These are phyloP conservation scores for Boletellus sp. DNA, from an alignment of 768 basidiomycete species.

Conservation along the genomic window DNA sequence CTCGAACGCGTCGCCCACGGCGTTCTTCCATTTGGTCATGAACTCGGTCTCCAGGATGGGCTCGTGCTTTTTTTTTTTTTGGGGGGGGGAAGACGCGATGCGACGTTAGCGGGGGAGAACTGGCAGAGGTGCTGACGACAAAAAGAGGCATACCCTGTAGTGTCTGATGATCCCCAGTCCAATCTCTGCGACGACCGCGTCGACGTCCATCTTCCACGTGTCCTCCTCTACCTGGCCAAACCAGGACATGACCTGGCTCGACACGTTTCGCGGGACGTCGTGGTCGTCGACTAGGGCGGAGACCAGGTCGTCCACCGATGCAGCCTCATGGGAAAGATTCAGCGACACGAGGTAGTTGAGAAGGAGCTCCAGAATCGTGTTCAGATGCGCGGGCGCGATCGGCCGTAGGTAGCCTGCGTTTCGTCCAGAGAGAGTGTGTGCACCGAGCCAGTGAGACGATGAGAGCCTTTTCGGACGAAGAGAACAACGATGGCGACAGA, in stretches of 20 bases:
- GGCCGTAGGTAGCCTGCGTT: conserved; percentile 65
- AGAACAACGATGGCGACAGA: conserved; percentile 19
- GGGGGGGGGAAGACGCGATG: too few species aligned
- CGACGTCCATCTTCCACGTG: conserved; percentile 64
- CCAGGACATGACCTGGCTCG: conserved; percentile 73
- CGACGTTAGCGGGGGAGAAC: not conserved
- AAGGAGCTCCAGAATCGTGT: conserved; percentile 67
- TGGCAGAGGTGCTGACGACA: not conserved
- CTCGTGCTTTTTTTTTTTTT: conserved; percentile 45
- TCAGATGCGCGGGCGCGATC: conserved; percentile 63
- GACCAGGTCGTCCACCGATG: conserved; percentile 55
- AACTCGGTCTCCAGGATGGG: conserved; percentile 56
- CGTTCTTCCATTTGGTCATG: conserved; percentile 61
- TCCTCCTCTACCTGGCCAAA: conserved; percentile 62
- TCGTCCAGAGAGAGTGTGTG: too few species aligned
- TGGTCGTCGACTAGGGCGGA: conserved; percentile 66
- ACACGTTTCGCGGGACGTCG: conserved; percentile 59
- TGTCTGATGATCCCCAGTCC: conserved; percentile 71
- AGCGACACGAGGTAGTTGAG: conserved; percentile 71
- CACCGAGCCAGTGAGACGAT: too few species aligned
- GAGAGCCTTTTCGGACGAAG: too few species aligned
- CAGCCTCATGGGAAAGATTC: conserved; percentile 48
- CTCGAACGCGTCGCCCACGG: conserved; percentile 78
- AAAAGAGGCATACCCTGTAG: conserved; percentile 43
- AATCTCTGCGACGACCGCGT: conserved; percentile 63